Evolutionary conservation across 176 grass and related monocot genomes (phyloP), one percentile per base, ranked within the genome.

Genomic region (Chrysopogon serrulatus): DNA sequence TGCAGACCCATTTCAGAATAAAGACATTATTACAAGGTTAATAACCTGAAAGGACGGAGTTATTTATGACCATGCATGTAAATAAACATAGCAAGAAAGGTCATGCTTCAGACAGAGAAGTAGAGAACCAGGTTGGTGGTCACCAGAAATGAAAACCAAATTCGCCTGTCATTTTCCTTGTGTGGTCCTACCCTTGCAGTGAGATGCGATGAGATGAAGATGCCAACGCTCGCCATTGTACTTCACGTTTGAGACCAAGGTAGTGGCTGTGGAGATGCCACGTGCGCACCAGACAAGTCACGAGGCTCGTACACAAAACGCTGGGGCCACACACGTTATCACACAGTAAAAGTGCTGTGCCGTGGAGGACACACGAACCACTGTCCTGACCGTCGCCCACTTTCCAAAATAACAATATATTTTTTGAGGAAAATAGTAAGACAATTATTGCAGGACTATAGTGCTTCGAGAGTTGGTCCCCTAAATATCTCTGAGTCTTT

Each of bases 281-380:
- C 88, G 88, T 86, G 78, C 71, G 44, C 71, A 64, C 42, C 78
- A 82, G 73, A 90, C 83, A 82, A 77, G 53, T 64, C 77, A 74
- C 60, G 74, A 49, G 67, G 61, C 61, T 28, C 24, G 61, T 79
- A 79, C 80, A 75, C 10, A 83, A 61, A 79, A 83, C 48, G 23
- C 32, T 49, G 60, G 88, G 74, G 7, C 79, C 84, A 90, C 61
- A 47, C 75, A 83, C n/a, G 68, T 75, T 79, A 57, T 61, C 61
- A 62, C 74, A 79, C 68, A 79, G 61, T 51, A 80, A 79, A 80
- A 68, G 61, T 13, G 57, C 7, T 70, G 67, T 18, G 26, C 31
- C 53, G 33, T 80, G 83, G 78, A 67, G 32, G 61, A 6, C 78
- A 80, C 32, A 68, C 78, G 78, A 68, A 68, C 54, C 54, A 59